Evolutionary conservation across 352 stramenopile genomes (phyloP), one percentile per base, ranked within the genome.

Genomic region (Stephanocyclus meneghinianus): DNA sequence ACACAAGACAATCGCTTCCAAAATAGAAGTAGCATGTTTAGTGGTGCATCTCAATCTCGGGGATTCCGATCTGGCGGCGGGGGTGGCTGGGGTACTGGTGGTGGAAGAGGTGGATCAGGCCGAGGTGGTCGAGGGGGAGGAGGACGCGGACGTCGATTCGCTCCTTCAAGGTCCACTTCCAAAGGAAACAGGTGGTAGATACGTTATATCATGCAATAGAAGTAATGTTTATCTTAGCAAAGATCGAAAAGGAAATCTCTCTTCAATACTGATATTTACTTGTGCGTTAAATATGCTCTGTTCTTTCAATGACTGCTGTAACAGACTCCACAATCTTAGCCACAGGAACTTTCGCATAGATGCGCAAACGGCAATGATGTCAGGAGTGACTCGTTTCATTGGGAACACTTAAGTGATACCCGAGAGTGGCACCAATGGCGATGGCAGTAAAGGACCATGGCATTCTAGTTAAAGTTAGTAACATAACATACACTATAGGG

Each of bases 51-150:
- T 50, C 70, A 72, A 29, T 71, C 60, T 44, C 60, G 77, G 21
- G 57, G 80, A 44, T 70, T 85, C 37, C 75, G 76, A 21, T 71
- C 51, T 40, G 74, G 71, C 21, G 50, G 64, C 18, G 66, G 67
- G 0, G 21, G 75, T 30, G 68, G 72, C n/a, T 18, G 21, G 21
- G 21, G 21, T 26, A 26, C 45, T 45, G 57, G 76, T n/a, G 61
- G 77, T 15, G 65, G 79, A 51, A 50, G 76, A 64, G 66, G 74
- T 55, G 71, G 71, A 63, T 61, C 65, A 50, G n/a, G 72, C 16
- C 32, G 78, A n/a, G 61, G 78, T 35, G 57, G 74, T 40, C 57
- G 71, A 26, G 62, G 79, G 35, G 74, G 79, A 62, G 40, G 71
- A 51, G 71, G 66, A 16, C 37, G 72, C 61, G 59, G 71, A 11